These are phyloP conservation scores for Penicillium olsonii DNA, from an alignment of 2,329 filamentous ascomycete genomes.

Conservation along the genomic window DNA sequence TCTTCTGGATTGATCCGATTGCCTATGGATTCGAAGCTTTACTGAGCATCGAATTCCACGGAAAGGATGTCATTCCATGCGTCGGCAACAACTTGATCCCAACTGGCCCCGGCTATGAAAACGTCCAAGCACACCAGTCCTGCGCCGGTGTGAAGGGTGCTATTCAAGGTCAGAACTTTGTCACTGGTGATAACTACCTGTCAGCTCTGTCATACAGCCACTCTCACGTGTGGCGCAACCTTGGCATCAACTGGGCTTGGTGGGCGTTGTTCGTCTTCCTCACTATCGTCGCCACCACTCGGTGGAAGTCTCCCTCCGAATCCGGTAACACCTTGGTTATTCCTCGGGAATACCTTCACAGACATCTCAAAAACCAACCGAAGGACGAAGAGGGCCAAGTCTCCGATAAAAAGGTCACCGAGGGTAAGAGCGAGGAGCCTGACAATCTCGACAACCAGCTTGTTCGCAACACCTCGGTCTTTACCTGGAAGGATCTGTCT, in stretches of 20 bases:
- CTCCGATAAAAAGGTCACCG: slow-evolving; percentile 26
- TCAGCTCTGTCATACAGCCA: slow-evolving; percentile 56
- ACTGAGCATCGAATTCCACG: slow-evolving; percentile 40
- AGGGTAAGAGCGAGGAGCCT: slow-evolving; percentile 21
- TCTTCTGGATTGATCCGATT: slow-evolving; percentile 43
- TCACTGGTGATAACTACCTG: slow-evolving; percentile 63
- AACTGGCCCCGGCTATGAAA: slow-evolving; percentile 34
- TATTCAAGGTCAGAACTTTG: slow-evolving; percentile 46
- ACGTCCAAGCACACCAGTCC: slow-evolving; percentile 23
- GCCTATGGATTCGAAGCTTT: slow-evolving; percentile 43
- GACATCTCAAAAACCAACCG: slow-evolving; percentile 31
- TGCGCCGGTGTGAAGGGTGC: slow-evolving; percentile 60
- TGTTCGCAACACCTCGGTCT: slow-evolving; percentile 65
- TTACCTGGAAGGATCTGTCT: slow-evolving; percentile 72
- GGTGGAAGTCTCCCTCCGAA: slow-evolving; percentile 58
- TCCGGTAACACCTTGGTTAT: slow-evolving; percentile 60
- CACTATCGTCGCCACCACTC: slow-evolving; percentile 59
- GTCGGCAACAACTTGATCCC: slow-evolving; percentile 39
- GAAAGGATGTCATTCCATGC: slow-evolving; percentile 35
- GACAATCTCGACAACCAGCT: slow-evolving; percentile 45
- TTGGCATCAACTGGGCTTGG: slow-evolving; percentile 64
- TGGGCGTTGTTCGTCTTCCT: slow-evolving; percentile 61
- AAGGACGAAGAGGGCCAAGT: slow-evolving; percentile 54
- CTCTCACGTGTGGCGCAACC: slow-evolving; percentile 60
- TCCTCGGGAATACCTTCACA: slow-evolving; percentile 59